Evolutionary conservation across 306 rosid genomes (phyloP), one percentile per base, ranked within the genome.

Genomic region (Herpetospermum pedunculosum): DNA sequence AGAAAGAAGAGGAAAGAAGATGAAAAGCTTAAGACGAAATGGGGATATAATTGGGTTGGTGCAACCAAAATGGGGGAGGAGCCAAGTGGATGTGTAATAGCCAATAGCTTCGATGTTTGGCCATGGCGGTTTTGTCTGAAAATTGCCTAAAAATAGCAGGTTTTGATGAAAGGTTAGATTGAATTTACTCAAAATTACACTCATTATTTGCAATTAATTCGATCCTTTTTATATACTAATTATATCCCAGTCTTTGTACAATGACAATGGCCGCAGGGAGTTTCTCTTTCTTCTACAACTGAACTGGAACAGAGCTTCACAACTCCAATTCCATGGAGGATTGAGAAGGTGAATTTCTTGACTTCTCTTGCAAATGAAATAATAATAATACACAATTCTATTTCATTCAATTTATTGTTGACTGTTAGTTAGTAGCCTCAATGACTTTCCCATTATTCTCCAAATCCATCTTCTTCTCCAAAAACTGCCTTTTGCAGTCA

Each of bases 401-500:
- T 30, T 60, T 8, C 19, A 60, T 32, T 60, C 14, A 38, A 37
- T 19, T 65, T 23, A 65, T 13, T 12, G 72, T 65, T 65, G 52
- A 65, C n/a, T n/a, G n/a, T n/a, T n/a, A n/a, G n/a, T n/a, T n/a
- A n/a, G 16, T 23, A 40, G 72, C 34, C 28, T 37, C 49, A 0
- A 18, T 60, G 16, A 26, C 57, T 71, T 72, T 21, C 63, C 76
- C 76, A 47, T 58, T 28, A 28, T 50, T 34, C 62, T 72, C 76
- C 47, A 52, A 40, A 53, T 73, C 76, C 18, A 73, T 52, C 78
- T 84, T 81, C 89, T 81, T 89, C 80, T 82, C 84, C 55, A 81
- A 7, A 69, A 79, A 67, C 41, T 83, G 28, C 70, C 72, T 80
- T 74, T 86, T 80, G 76, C 88, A 85, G 57, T 85, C 96, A 46